phyloP scores from a whole-genome alignment of 306 rosid genomes.

The Sphenostylis stenocarpa region DNA sequence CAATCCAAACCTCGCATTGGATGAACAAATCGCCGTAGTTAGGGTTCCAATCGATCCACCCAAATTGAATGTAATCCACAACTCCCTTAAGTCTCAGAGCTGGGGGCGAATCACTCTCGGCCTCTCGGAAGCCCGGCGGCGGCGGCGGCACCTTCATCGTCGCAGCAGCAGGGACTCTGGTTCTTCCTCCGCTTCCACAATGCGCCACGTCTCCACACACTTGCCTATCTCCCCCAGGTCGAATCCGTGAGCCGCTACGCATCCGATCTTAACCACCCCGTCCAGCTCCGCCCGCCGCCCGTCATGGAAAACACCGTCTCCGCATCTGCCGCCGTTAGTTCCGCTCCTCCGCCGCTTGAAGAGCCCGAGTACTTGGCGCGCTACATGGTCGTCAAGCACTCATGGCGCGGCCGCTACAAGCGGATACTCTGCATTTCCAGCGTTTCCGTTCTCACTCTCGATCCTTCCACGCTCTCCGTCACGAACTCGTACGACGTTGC shows the following conservation, averaged over 20 bases:
- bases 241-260: conserved; percentile 70
- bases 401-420: conserved; percentile 99
- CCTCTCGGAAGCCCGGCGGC: conserved; percentile 72
- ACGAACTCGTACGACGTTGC: conserved; percentile 84
- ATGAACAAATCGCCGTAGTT: conserved; percentile 36
- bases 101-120: conserved; percentile 99
- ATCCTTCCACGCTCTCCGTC: conserved; percentile 78
- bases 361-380: conserved; percentile 94
- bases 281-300: conserved; percentile 1
- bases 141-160: conserved; percentile 45
- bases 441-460: conserved; percentile 65
- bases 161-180: conserved; percentile 72
- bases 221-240: conserved; percentile 64
- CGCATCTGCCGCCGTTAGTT: conserved; percentile 31
- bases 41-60: conserved; percentile 43
- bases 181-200: conserved; percentile 66
- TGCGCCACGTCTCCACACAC: conserved; percentile 83
- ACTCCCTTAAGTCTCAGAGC: conserved; percentile 57
- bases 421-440: conserved; percentile 79
- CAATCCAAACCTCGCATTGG: conserved; percentile 6
- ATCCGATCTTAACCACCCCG: conserved; percentile 54
- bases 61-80: conserved; percentile 37
- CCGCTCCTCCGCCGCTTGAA: conserved; percentile 51
- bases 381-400: conserved; percentile 83
- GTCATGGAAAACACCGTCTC: conserved; percentile 45